phyloP scores from a whole-genome alignment of 139 green algal genomes.

The Coccomyxa sp. region DNA sequence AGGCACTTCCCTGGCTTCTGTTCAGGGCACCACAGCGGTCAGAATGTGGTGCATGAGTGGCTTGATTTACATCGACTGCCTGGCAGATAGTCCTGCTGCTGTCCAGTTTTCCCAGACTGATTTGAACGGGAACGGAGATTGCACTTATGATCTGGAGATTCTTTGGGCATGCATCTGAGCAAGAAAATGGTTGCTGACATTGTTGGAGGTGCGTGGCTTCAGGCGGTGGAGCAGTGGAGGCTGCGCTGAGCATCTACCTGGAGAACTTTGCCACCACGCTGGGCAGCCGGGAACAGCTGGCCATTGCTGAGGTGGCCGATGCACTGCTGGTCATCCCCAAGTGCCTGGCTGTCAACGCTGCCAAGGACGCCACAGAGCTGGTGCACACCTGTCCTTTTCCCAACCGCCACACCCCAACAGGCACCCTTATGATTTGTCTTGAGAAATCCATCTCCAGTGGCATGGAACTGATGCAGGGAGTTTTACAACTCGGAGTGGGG shows the following conservation, averaged over 20 bases:
- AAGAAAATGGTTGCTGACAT: no score
- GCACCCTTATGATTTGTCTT: neutral
- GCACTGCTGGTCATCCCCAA: constrained; percentile 90
- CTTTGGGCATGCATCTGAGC: no score
- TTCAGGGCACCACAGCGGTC: neutral
- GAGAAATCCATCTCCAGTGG: neutral
- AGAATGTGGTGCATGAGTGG: no score
- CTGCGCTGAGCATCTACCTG: constrained; percentile 89
- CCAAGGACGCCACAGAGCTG: constrained; percentile 84
- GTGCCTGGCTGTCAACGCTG: constrained; percentile 85
- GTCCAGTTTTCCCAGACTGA: neutral
- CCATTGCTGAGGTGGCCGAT: constrained; percentile 92
- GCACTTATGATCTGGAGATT: no score
- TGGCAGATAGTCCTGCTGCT: neutral
- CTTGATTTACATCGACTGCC: constrained; percentile 1
- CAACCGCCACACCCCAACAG: neutral
- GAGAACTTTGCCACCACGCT: constrained; percentile 94
- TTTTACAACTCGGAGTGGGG: no score
- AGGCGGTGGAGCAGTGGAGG: constrained; percentile 92
- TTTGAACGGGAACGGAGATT: no score
- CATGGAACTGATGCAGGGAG: neutral
- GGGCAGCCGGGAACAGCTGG: constrained; percentile 93
- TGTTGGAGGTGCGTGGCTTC: neutral
- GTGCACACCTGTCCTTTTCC: constrained; percentile 29
- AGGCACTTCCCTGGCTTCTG: neutral